Conservation (phyloP, 768 basidiomycete species). For the Auriculariales sp. region DNA sequence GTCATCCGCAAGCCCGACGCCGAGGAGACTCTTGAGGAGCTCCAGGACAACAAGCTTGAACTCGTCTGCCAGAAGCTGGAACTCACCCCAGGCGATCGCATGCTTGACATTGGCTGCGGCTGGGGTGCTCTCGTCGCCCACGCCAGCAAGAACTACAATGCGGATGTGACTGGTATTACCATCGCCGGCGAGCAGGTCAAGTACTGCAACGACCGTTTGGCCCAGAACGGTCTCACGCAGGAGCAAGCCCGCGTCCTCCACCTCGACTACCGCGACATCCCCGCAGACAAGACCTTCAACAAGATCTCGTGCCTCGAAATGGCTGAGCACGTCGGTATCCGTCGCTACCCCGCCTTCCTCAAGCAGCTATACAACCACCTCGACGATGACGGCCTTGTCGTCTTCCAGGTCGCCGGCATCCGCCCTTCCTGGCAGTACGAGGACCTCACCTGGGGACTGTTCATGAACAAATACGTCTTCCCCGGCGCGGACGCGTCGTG, state of each 20-base stretch:
- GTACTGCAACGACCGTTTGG: conserved; percentile 84
- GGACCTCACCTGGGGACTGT: conserved; percentile 93
- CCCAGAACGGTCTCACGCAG: conserved; percentile 54
- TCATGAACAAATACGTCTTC: conserved; percentile 99
- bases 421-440: conserved; percentile 97
- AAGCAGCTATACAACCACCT: conserved; percentile 85
- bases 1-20: conserved; percentile 56
- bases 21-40: conserved; percentile 75
- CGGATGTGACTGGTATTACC: conserved; percentile 92
- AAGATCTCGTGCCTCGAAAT: conserved; percentile 97
- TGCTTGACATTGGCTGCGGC: conserved; percentile 82
- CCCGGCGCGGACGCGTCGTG: conserved; percentile 96
- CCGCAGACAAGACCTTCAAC: conserved; percentile 54
- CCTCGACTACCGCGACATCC: conserved; percentile 86
- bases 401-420: conserved; percentile 95
- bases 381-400: conserved; percentile 87
- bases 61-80: conserved; percentile 91
- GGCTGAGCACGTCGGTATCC: conserved; percentile 98
- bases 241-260: conserved; percentile 82
- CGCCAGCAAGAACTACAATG: conserved; percentile 94
- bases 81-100: conserved; percentile 69
- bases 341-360: conserved; percentile 81
- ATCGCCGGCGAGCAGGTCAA: conserved; percentile 81
- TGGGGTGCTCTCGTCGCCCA: conserved; percentile 95
- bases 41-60: conserved; percentile 97